Evolutionary conservation across 768 basidiomycete genomes (phyloP).

Genomic region (Boletus sensibilis): DNA sequence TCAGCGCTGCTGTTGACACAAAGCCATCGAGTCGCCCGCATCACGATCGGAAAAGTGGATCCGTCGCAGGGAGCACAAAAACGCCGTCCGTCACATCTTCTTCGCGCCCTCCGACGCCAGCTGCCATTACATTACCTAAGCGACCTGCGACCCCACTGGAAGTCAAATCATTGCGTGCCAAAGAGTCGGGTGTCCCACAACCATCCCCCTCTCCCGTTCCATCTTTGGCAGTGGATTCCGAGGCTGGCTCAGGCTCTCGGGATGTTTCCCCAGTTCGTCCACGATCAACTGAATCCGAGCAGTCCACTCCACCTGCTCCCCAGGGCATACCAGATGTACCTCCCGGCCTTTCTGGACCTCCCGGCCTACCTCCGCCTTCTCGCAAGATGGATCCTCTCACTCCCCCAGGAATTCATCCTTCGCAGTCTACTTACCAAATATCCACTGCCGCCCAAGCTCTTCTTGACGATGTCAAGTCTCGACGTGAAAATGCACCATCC

Average conservation of each 20-base stretch:
- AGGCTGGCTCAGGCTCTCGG: conserved; percentile 43
- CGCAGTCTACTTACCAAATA: conserved; percentile 71
- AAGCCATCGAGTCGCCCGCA: conserved; percentile 36
- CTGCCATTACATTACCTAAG: conserved; percentile 35
- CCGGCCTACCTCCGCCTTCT: conserved; percentile 43
- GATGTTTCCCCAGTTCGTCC: conserved; percentile 44
- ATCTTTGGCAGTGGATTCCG: conserved; percentile 51
- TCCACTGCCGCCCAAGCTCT: conserved; percentile 82
- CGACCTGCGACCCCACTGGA: conserved; percentile 48
- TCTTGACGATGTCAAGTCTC: conserved; percentile 76
- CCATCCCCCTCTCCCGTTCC: conserved; percentile 44
- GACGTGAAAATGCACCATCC: conserved; percentile 58
- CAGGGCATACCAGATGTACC: conserved; percentile 54
- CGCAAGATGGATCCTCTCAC: conserved; percentile 53
- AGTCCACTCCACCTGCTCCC: conserved; percentile 40
- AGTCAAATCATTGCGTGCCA: conserved; percentile 38
- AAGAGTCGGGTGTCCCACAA: conserved; percentile 41
- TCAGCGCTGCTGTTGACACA: conserved; percentile 34
- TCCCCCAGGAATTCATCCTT: conserved; percentile 41
- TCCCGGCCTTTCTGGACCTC: conserved; percentile 62
- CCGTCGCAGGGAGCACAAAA: conserved; percentile 37
- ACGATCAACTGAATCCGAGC: conserved; percentile 39
- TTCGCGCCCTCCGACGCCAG: conserved; percentile 61
- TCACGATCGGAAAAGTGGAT: conserved; percentile 45
- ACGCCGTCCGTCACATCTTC: conserved; percentile 48